Evolutionary conservation across 1,284 basidiomycete species (phyloP).

Genomic region (Marasmius fiardii): DNA sequence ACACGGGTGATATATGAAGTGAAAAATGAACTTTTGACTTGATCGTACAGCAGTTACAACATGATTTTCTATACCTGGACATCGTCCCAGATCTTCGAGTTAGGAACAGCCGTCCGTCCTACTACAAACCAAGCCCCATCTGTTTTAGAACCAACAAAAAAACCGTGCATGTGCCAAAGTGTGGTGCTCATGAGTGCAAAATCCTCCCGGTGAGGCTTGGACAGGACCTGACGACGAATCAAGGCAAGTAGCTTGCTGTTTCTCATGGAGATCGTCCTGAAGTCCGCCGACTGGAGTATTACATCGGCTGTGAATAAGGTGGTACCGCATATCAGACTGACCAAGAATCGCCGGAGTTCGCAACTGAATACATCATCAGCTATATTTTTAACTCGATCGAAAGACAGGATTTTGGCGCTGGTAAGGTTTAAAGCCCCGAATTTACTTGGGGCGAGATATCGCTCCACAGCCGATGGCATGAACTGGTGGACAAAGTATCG

Average conservation of each 20-base stretch:
- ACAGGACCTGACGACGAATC: background rate
- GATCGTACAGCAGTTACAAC: no score
- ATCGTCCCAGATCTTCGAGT: background rate
- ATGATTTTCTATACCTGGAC: no score
- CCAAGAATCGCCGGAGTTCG: background rate
- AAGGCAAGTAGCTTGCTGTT: background rate
- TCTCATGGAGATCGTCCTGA: background rate
- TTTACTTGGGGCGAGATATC: background rate
- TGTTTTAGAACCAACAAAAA: background rate
- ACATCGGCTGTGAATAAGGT: background rate
- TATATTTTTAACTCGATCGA: background rate
- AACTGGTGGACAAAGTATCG: slow-evolving; percentile 1
- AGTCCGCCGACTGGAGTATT: background rate
- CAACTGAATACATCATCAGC: background rate
- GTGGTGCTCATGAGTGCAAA: background rate
- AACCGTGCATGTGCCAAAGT: background rate
- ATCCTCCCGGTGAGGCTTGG: no score
- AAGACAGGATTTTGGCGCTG: background rate
- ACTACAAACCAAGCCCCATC: background rate
- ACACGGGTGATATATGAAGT: no score
- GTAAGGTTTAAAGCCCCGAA: background rate
- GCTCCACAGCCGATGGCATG: background rate
- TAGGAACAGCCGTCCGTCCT: background rate
- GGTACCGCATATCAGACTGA: slow-evolving; percentile 1
- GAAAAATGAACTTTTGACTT: no score